Base-by-base conservation (phyloP, 352 stramenopile species). In the Phytophthora megakarya region DNA sequence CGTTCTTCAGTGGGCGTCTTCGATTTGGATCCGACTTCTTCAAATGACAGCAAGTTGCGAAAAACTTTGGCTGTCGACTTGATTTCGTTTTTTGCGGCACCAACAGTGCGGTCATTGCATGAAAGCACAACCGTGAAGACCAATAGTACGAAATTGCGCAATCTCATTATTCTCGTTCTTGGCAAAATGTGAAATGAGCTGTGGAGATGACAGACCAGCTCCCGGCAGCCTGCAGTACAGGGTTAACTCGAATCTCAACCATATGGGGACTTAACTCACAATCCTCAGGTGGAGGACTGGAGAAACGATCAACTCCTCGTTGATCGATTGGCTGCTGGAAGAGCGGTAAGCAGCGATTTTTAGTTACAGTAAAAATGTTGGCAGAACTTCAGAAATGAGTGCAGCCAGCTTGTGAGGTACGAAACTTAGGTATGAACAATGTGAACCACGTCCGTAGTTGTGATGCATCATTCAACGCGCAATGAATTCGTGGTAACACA, bases 1-100 rank as follows among this genome's bases (percentile, higher is more conserved):
- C 58, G 39, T 25, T 66, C 58, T 47, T 66, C 58, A 13, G 54
- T 66, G n/a, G 30, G 35, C 0, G 39, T n/a, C 39, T 53, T 54
- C 10, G 18, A 22, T 13, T 63, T 19, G n/a, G 35, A 15, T 7
- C 61, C 30, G n/a, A 54, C 25, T 3, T 61, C 22, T n/a, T 43
- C 23, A 23, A 66, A 66, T 1, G 58, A 54, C 48, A 61, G 12
- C 10, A 66, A 22, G 7, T 48, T 61, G 11, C 58, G 40, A 25
- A 10, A 8, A 23, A 37, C 43, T 16, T 18, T 26, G 23, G 23
- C 35, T 37, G 37, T 58, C 18, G 50, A 39, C 21, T 16, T 16
- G n/a, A 56, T 26, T 9, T 47, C 43, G 33, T 47, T 47, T 23
- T 55, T 55, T 35, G 22, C 28, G 21, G 28, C 38, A 25, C 19